Evolutionary conservation across 163 green algal genomes (phyloP), one percentile per base, ranked within the genome.

Genomic region (Scenedesmus sp.): DNA sequence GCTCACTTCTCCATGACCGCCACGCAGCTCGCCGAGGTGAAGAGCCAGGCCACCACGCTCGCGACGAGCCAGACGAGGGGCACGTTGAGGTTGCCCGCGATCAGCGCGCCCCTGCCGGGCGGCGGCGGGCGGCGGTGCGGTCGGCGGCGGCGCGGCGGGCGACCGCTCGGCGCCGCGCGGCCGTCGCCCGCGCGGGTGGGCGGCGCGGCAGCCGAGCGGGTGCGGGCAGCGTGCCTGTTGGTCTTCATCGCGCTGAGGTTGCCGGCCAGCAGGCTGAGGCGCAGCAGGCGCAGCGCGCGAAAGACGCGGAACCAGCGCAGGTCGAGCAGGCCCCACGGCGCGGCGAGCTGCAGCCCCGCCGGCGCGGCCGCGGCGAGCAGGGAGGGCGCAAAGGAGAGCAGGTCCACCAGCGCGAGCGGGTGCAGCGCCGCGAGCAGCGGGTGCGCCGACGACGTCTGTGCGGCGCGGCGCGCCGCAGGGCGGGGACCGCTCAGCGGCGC

Each of bases 281-380:
- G 84, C 77, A 97, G 83, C 66, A 96, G 87, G 17, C 92, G 86
- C 71, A 95, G 84, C 3, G 87, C 86, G 79, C 89, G 83, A 72
- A 95, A 89, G n/a, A 95, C 89, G 53, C 92, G 89, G 71, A 93
- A 89, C 91, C 91, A 96, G 13, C 90, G 63, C 50, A 96, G 75
- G 81, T 94, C 88, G 26, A 93, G 60, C 10, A 82, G 67, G 0
- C 70, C 74, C 13, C 87, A 80, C 26, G 63, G 51, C 56, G 82
- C 82, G 10, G 65, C 42, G 39, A 78, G 6, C 2, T 64, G 65
- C 42, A 75, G 48, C 71, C 63, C 70, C 14, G 53, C 34, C 0
- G 63, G 67, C 63, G 91, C 51, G 22, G 63, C 18, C 17, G 69
- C 48, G 53, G 92, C 90, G 29, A 94, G 64, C 65, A 96, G 72